Base-by-base conservation (phyloP, 2,329 filamentous ascomycete genomes). In the Cadophora gregata region DNA sequence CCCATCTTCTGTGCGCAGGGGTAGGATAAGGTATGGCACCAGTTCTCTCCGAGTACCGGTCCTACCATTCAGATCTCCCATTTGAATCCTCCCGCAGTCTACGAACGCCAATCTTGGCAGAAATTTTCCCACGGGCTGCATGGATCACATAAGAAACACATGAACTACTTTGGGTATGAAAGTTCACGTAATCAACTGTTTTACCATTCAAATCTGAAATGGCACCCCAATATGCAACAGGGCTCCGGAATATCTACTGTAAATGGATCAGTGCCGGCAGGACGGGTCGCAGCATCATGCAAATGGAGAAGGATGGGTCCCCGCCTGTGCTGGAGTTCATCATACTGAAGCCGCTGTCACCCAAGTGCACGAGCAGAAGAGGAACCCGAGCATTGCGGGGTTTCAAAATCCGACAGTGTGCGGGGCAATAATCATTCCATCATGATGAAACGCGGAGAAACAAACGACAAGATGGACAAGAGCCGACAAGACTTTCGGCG, bases 291-390 rank as follows among this genome's bases (percentile, higher is more conserved):
- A 51, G 14, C 19, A 56, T 24, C 19, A 38, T 56, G 31, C 53
- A 31, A 38, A 36, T 56, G 53, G 31, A 14, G 21, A 29, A 14
- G n/a, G n/a, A 21, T 24, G 29, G 38, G 38, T 31, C 19, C 24
- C n/a, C 6, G 3, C 19, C 19, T n/a, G 31, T 31, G 24, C 24
- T 56, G 1, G 31, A 31, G 53, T 38, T 56, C 53, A 33, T 56
- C 53, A 21, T n/a, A n/a, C n/a, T n/a, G n/a, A n/a, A 56, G 31
- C 53, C 31, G 53, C 31, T 56, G 53, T 38, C 53, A 56, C 27
- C 31, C n/a, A 21, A 42, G 38, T 42, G 53, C 19, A 36, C 31
- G 53, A 56, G 53, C 53, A 38, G 16, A 10, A 24, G 2, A 36
- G 21, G 53, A 19, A 56, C n/a, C 53, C 31, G 12, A 56, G 53